Percentiles rank a stretch among this genome's conserved stretches.
These are phyloP conservation scores for Balakata baccata DNA, from an alignment of 345 rosid species.

Conservation along the genomic window DNA sequence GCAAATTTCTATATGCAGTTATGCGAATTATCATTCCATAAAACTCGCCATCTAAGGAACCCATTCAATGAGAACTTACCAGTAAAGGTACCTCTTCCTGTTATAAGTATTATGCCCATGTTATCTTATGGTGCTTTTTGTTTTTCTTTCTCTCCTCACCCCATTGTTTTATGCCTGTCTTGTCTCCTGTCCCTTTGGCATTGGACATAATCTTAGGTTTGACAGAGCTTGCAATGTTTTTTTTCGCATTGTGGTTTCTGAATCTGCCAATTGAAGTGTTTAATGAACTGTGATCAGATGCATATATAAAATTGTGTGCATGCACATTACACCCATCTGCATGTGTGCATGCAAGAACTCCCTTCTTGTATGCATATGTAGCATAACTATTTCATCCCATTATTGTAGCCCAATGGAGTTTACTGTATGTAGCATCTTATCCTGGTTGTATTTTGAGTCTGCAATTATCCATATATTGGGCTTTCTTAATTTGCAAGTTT, in stretches of 20 bases:
- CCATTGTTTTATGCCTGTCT: background rate
- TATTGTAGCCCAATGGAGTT: background rate
- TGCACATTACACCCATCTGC: too few relatives aligned
- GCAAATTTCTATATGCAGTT: conserved; percentile 50
- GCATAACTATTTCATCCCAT: background rate
- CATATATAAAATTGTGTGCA: background rate
- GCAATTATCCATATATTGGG: background rate
- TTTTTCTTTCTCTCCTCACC: background rate
- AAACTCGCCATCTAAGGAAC: conserved; percentile 87
- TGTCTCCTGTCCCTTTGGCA: background rate
- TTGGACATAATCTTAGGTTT: background rate
- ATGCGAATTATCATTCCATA: conserved; percentile 92
- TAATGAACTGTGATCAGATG: background rate
- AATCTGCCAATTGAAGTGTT: background rate
- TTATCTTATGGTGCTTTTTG: background rate
- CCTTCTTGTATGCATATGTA: background rate
- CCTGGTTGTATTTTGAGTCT: background rate
- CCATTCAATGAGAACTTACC: conserved; percentile 97
- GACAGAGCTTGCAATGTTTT: background rate
- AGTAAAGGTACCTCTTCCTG: conserved; percentile 62
- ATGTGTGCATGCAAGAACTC: background rate
- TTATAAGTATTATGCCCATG: background rate
- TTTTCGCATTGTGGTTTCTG: background rate
- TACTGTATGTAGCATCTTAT: background rate
- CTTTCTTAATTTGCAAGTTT: background rate